Percentiles rank a stretch among this genome's conserved stretches.
These are phyloP conservation scores for Petunia secreta DNA, from an alignment of 257 asterid species.

Conservation along the genomic window DNA sequence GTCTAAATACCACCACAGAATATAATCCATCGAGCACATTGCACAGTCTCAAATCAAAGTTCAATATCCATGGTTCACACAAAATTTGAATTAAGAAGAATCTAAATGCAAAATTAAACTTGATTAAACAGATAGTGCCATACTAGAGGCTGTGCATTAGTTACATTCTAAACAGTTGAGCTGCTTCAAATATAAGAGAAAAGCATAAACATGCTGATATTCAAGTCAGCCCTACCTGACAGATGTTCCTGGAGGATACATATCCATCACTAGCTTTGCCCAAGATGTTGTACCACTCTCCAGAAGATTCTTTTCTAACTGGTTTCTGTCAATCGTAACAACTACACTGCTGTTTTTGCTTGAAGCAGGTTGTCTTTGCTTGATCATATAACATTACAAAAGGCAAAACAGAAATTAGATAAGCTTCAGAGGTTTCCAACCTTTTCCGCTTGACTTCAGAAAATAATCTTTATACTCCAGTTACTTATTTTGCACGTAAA, in stretches of 20 bases:
- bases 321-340: constrained; percentile 57
- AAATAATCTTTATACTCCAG: constrained; percentile 13
- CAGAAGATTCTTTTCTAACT: constrained; percentile 50
- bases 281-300: constrained; percentile 73
- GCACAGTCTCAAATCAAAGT: not conserved
- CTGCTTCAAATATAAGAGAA: constrained; percentile 14
- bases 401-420: constrained; percentile 15
- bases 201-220: not conserved
- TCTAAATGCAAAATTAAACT: no score
- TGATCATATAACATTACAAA: constrained; percentile 50
- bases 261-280: constrained; percentile 88
- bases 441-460: not conserved
- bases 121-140: no score
- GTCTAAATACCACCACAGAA: constrained; percentile 3
- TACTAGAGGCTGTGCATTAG: not conserved
- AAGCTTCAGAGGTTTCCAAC: not conserved
- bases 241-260: constrained; percentile 81
- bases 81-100: no score
- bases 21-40: constrained; percentile 10
- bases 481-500: constrained; percentile 12
- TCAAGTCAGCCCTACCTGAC: constrained; percentile 47
- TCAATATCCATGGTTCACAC: no score
- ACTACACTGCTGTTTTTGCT: constrained; percentile 78
- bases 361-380: constrained; percentile 97
- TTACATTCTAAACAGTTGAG: not conserved